Percentiles rank a stretch among this genome's conserved stretches.
phyloP scores from a whole-genome alignment of 371 early-diverging fungal genomes.

The Zychaea mexicana region DNA sequence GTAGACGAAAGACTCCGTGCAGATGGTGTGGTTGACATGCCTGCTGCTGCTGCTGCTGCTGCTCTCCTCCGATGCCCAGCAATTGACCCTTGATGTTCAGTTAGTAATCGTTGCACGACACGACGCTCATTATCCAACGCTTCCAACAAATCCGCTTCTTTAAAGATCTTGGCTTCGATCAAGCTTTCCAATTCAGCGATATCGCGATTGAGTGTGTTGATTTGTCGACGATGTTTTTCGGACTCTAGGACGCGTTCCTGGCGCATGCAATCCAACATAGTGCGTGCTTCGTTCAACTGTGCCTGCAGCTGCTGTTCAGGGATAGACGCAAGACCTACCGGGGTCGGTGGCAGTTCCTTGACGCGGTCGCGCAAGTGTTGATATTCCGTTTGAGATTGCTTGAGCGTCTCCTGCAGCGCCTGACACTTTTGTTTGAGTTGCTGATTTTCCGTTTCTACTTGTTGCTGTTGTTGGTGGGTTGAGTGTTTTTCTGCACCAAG shows the following conservation, averaged over 20 bases:
- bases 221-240: conserved; percentile 56
- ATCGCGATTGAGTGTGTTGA: conserved; percentile 57
- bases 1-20: background rate
- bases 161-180: conserved; percentile 69
- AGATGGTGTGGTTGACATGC: background rate
- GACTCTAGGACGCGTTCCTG: conserved; percentile 18
- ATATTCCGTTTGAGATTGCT: conserved; percentile 3
- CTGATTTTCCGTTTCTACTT: background rate
- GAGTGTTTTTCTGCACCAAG: background rate
- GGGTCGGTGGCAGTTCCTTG: conserved; percentile 1
- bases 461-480: too few species aligned
- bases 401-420: conserved; percentile 26
- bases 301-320: conserved; percentile 15
- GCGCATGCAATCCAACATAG: background rate
- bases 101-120: conserved; percentile 40
- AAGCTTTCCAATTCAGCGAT: conserved; percentile 59
- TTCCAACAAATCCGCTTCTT: conserved; percentile 64
- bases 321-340: background rate
- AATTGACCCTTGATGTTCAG: conserved; percentile 39
- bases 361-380: background rate
- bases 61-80: conserved; percentile 25
- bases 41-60: background rate
- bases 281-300: conserved; percentile 1
- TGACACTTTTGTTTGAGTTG: conserved; percentile 1
- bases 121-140: conserved; percentile 41